Conservation (phyloP, 179 eudicot species). For the Patellifolia procumbens region DNA sequence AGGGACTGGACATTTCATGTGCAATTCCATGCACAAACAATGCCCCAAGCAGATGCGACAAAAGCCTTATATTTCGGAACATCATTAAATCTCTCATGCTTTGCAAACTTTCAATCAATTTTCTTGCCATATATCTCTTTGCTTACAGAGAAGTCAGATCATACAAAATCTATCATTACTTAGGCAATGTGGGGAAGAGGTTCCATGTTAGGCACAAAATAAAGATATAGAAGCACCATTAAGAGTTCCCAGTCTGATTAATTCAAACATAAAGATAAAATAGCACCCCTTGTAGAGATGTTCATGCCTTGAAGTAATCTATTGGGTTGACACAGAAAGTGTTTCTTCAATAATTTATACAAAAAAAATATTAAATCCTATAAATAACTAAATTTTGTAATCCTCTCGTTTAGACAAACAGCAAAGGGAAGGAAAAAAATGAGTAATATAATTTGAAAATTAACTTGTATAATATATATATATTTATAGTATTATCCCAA, state of each 20-base stretch:
- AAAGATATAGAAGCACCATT: slow-evolving; percentile 16
- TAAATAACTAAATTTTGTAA: neutral
- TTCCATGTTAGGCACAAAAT: slow-evolving; percentile 13
- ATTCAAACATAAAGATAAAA: slow-evolving; percentile 26
- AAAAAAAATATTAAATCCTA: neutral
- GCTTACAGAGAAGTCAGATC: slow-evolving; percentile 9
- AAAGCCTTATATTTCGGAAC: slow-evolving; percentile 47
- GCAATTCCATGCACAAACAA: slow-evolving; percentile 72
- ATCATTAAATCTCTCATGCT: slow-evolving; percentile 27
- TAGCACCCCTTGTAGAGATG: neutral
- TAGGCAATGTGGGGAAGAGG: slow-evolving; percentile 23
- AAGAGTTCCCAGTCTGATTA: slow-evolving; percentile 27
- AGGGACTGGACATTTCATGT: slow-evolving; percentile 66
- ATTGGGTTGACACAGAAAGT: slow-evolving; percentile 10
- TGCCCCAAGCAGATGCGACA: slow-evolving; percentile 56
- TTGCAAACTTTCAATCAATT: slow-evolving; percentile 18
- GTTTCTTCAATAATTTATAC: neutral
- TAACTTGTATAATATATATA: neutral
- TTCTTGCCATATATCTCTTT: slow-evolving; percentile 24
- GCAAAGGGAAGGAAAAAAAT: neutral
- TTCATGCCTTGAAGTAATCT: slow-evolving; percentile 31
- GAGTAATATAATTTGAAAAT: neutral
- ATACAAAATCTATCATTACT: slow-evolving; percentile 18
- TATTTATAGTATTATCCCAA: neutral
- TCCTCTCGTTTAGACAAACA: neutral